phyloP scores from a whole-genome alignment of 257 asterid genomes.

The Solanum sitiens region DNA sequence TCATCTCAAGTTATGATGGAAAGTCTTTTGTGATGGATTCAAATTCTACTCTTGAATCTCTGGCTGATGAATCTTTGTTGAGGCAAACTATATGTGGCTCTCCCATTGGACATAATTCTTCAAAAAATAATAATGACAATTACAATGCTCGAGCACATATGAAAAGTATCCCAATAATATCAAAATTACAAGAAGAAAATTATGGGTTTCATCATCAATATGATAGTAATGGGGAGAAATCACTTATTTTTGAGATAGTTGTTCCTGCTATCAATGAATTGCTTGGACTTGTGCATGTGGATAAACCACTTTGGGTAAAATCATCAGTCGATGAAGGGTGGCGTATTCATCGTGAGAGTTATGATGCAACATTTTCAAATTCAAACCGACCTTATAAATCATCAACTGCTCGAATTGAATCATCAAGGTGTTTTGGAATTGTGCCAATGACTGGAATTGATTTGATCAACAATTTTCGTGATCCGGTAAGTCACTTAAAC shows the following conservation, averaged over 20 bases:
- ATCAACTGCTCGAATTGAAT: slow-evolving; percentile 45
- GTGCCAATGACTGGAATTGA: slow-evolving; percentile 37
- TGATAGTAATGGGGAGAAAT: slow-evolving; percentile 17
- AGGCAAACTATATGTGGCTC: slow-evolving; percentile 10
- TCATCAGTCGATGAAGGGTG: slow-evolving; percentile 28
- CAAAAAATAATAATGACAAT: neutral
- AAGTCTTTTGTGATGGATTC: neutral
- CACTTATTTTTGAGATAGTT: slow-evolving; percentile 24
- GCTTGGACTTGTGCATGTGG: slow-evolving; percentile 28
- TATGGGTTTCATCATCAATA: neutral
- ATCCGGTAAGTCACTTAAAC: slow-evolving; percentile 22
- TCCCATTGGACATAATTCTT: neutral
- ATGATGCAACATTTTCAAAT: slow-evolving; percentile 41
- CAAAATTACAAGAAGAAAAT: neutral
- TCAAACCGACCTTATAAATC: slow-evolving; percentile 12
- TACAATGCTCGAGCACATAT: neutral
- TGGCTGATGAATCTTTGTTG: neutral
- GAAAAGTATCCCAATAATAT: neutral
- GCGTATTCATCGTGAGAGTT: slow-evolving; percentile 30
- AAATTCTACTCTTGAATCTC: neutral
- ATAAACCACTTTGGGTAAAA: slow-evolving; percentile 56
- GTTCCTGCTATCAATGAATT: slow-evolving; percentile 47
- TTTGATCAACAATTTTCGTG: slow-evolving; percentile 41
- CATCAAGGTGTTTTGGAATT: slow-evolving; percentile 47
- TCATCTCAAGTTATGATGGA: slow-evolving; percentile 21